Conservation (phyloP, 208 protist species). For the Leishmania lainsoni region DNA sequence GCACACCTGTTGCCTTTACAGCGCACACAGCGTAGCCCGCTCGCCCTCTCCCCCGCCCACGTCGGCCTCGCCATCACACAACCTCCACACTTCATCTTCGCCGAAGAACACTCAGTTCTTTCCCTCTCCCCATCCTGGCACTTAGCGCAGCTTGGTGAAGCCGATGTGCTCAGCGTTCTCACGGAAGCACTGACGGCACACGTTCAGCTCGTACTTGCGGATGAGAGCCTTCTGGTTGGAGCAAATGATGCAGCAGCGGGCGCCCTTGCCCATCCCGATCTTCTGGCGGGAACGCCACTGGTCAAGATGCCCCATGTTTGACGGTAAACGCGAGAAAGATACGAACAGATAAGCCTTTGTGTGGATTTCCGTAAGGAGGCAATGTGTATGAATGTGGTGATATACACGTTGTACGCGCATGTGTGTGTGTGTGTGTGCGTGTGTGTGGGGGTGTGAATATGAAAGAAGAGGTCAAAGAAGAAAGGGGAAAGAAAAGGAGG, state of each 20-base stretch:
- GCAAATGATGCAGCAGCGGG: slow-evolving; percentile 91
- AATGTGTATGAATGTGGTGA: neutral
- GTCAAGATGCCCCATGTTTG: slow-evolving; percentile 90
- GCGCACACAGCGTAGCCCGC: neutral
- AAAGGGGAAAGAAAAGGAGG: neutral
- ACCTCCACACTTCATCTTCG: neutral
- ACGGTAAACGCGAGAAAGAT: neutral
- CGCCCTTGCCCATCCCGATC: slow-evolving; percentile 92
- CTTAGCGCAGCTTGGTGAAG: slow-evolving; percentile 91
- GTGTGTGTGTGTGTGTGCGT: too few relatives aligned
- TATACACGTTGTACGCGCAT: slow-evolving; percentile 1
- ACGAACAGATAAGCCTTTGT: neutral
- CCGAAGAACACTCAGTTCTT: neutral
- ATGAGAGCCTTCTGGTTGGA: slow-evolving; percentile 93
- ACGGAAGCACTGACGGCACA: slow-evolving; percentile 95
- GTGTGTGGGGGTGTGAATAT: too few relatives aligned
- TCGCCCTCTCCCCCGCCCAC: neutral
- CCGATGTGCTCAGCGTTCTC: slow-evolving; percentile 92
- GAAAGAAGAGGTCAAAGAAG: neutral
- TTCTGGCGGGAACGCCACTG: slow-evolving; percentile 94
- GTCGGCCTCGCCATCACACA: neutral
- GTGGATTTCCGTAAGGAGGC: neutral
- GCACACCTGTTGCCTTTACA: neutral
- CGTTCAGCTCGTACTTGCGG: slow-evolving; percentile 94
- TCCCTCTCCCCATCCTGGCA: neutral